Evolutionary conservation across 306 rosid species (phyloP), one percentile per base, ranked within the genome.

Genomic region (Quercus dentata): DNA sequence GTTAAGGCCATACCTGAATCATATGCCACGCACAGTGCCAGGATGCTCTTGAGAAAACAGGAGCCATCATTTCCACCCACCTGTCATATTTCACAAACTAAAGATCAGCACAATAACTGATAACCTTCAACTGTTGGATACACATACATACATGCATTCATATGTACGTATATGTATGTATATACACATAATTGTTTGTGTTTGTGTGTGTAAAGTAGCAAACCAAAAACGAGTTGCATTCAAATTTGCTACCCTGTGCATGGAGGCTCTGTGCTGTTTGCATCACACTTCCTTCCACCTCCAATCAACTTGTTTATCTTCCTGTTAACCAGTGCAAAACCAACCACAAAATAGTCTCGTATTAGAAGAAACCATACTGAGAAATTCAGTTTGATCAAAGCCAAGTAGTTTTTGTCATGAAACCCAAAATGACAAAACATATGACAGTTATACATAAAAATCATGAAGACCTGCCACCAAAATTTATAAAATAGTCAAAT

Each of bases 11-110:
- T 44, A 87, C 90, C 88, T 87, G 86, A 78, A 87, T 87, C 77
- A 85, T 79, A 75, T 87, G 83, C 88, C 90, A 82, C 1, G 78
- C 81, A 73, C 88, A 87, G 30, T 75, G 82, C 88, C 90, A 87
- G 38, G 90, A 87, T 55, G 83, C 78, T 20, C 44, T 77, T 55
- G 91, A 79, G 76, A 82, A 82, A 73, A 84, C 90, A 25, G 90
- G 86, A 77, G 86, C 90, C 90, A 87, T 87, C 88, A 87, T 85
- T 78, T 87, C 91, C 49, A 82, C 88, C 80, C 80, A 85, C 67
- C 91, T 87, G 71, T 31, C 41, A 81, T 69, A 14, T 56, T 13
- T 19, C 33, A 25, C 20, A 14, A 44, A 38, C 41, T 6, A 5
- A 35, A 74, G 5, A 58, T 49, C 54, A 12, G 54, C 54, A 49